Conservation (phyloP, 2,329 filamentous ascomycete species). For the Didymosphaeria variabile region DNA sequence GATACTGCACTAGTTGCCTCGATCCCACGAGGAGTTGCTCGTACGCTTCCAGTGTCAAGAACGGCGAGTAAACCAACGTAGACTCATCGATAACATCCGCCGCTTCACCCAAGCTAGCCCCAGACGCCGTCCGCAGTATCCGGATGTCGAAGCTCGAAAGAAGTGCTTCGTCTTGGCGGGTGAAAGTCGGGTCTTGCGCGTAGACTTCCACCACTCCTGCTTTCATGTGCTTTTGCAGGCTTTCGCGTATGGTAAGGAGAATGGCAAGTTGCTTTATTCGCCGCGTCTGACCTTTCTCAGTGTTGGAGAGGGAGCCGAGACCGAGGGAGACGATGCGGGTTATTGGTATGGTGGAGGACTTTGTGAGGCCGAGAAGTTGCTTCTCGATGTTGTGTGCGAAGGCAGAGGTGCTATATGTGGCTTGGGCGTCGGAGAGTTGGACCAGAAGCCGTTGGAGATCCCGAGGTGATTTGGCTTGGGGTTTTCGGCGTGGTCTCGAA, state of each 20-base stretch:
- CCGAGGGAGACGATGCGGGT: slow-evolving; percentile 33
- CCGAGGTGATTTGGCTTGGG: slow-evolving; percentile 21
- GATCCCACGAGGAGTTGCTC: slow-evolving; percentile 20
- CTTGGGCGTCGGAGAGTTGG: slow-evolving; percentile 18
- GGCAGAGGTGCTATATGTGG: slow-evolving; percentile 23
- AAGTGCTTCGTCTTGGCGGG: slow-evolving; percentile 37
- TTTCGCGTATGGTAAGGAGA: slow-evolving; percentile 31
- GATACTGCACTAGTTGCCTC: slow-evolving; percentile 20
- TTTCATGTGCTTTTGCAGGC: slow-evolving; percentile 12
- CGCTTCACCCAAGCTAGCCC: slow-evolving; percentile 37
- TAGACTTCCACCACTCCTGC: slow-evolving; percentile 29
- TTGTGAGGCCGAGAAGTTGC: slow-evolving; percentile 17
- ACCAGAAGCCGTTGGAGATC: slow-evolving; percentile 18
- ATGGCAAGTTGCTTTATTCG: slow-evolving; percentile 41
- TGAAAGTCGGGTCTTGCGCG: slow-evolving; percentile 44
- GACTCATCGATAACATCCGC: slow-evolving; percentile 26
- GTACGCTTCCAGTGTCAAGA: slow-evolving; percentile 37
- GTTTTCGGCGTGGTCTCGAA: slow-evolving; percentile 4
- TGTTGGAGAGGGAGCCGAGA: slow-evolving; percentile 25
- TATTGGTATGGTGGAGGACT: slow-evolving; percentile 18
- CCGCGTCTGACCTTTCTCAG: slow-evolving; percentile 30
- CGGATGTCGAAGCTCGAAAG: slow-evolving; percentile 29
- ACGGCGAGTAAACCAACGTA: slow-evolving; percentile 40
- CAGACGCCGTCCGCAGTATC: slow-evolving; percentile 36
- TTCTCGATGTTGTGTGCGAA: slow-evolving; percentile 21